A percentile compares a stretch with the other conserved stretches of the same genome.
Conservation (phyloP, 257 asterid genomes). For the Solanum lignicaule region DNA sequence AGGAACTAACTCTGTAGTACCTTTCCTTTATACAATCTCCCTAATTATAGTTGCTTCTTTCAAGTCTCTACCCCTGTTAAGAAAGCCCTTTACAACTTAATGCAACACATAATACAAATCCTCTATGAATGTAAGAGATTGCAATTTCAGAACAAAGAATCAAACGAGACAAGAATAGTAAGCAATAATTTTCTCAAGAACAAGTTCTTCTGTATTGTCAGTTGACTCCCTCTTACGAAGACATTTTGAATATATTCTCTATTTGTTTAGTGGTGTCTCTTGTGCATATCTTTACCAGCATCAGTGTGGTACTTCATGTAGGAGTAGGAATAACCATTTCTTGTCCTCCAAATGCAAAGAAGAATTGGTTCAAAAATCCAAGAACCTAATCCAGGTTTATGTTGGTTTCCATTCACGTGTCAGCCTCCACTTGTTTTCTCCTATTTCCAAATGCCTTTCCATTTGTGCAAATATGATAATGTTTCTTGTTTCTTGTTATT, state of each 20-base stretch:
- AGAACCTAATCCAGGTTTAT: not conserved
- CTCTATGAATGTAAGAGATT: not conserved
- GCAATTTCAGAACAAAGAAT: not conserved
- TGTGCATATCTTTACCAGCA: not conserved
- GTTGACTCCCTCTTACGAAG: not conserved
- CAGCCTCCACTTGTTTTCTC: not conserved
- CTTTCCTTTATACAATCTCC: not conserved
- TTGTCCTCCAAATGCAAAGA: not conserved
- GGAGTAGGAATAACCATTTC: not conserved
- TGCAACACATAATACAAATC: not conserved
- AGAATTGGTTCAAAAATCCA: not conserved
- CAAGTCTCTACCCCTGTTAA: not conserved
- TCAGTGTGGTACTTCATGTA: not conserved
- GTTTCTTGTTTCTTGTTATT: not conserved
- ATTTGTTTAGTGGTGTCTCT: not conserved
- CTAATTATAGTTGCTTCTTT: not conserved
- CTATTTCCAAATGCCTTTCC: not conserved
- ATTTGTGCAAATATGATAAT: not conserved
- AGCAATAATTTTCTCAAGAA: not conserved
- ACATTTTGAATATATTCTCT: not conserved
- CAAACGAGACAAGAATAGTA: not conserved
- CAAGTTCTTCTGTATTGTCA: not conserved
- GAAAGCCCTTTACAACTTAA: not conserved
- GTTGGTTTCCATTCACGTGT: not conserved
- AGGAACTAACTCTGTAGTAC: not conserved